Evolutionary conservation across 2,329 filamentous ascomycete species (phyloP).

Genomic region (Cladosporium sp.): DNA sequence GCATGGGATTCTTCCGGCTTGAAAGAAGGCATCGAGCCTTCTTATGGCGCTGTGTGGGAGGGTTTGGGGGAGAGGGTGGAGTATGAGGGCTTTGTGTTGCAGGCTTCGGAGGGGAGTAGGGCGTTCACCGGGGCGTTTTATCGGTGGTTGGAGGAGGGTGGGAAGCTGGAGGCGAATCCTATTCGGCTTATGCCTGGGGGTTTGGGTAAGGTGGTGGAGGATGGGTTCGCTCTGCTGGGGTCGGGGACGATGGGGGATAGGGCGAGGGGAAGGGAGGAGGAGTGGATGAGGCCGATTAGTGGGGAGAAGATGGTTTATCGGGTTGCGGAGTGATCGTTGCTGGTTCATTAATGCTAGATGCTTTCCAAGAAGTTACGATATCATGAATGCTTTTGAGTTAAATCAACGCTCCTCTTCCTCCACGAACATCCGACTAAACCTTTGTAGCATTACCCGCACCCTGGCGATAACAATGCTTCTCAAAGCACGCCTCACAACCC

Average conservation of each 20-base stretch:
- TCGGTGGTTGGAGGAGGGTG: neutral
- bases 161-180: constrained; percentile 1
- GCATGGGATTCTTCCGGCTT: neutral
- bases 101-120: neutral
- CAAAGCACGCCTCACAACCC: constrained; percentile 45
- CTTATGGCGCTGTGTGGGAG: constrained; percentile 13
- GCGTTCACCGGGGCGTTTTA: constrained; percentile 1
- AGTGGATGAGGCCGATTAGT: constrained; percentile 24
- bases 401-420: neutral
- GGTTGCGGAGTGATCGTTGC: neutral
- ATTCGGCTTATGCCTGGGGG: constrained; percentile 5
- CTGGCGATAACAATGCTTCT: constrained; percentile 42
- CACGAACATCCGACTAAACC: neutral
- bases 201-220: constrained; percentile 2
- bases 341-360: neutral
- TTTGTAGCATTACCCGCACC: neutral
- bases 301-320: constrained; percentile 16
- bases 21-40: neutral
- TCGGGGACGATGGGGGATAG: constrained; percentile 8
- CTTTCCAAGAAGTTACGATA: neutral
- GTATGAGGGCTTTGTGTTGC: constrained; percentile 7
- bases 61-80: constrained; percentile 5
- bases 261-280: neutral
- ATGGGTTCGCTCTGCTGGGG: constrained; percentile 12
- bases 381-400: neutral